These are phyloP conservation scores for Talaromyces sp. DNA, from an alignment of 2,329 filamentous ascomycete genomes.

Conservation along the genomic window DNA sequence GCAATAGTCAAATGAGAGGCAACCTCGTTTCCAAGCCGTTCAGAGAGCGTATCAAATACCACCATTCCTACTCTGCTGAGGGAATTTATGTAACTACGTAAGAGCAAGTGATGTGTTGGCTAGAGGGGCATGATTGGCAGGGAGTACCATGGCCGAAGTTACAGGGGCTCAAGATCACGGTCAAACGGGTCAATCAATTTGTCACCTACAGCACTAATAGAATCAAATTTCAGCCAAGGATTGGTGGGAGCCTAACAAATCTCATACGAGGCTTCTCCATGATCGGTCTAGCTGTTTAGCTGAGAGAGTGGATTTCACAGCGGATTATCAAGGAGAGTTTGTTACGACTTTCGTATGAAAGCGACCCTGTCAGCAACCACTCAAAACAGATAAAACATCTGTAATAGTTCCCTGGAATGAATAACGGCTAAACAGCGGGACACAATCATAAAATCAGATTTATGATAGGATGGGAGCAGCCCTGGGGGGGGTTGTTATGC, in stretches of 20 bases:
- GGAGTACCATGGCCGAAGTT: slow-evolving; percentile 38
- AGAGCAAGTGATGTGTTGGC: slow-evolving; percentile 16
- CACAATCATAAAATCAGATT: too few species aligned
- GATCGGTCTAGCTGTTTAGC: neutral
- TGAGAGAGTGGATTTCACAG: neutral
- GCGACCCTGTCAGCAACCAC: neutral
- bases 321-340: neutral
- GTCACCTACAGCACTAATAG: neutral
- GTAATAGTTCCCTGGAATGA: neutral
- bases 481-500: too few species aligned
- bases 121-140: slow-evolving; percentile 37
- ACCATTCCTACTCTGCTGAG: neutral
- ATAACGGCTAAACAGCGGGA: neutral
- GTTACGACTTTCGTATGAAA: neutral
- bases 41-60: neutral
- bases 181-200: neutral
- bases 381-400: neutral
- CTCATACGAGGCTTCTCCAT: too few species aligned
- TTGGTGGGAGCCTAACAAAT: neutral
- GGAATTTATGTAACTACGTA: neutral
- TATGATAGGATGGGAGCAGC: too few species aligned
- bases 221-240: neutral
- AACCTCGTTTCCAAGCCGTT: neutral
- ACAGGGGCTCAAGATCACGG: slow-evolving; percentile 26
- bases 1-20: neutral